phyloP scores from a whole-genome alignment of 352 stramenopile species.

The Globisporangium irregulare region DNA sequence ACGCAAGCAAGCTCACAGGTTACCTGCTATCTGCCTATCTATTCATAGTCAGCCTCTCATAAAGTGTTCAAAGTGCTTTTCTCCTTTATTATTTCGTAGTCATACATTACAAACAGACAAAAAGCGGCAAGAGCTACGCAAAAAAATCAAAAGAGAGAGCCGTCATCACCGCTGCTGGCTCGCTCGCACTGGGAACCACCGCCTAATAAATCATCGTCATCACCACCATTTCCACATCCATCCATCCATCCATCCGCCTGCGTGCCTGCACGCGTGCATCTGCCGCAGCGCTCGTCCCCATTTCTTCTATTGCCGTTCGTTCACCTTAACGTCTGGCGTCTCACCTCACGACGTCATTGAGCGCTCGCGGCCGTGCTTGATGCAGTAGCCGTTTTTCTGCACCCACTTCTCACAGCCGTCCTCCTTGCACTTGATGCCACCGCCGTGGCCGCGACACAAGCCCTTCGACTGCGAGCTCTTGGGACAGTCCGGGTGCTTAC shows the following conservation, averaged over 20 bases:
- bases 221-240: constrained; percentile 6
- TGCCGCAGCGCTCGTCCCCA: not conserved
- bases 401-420: constrained; percentile 87
- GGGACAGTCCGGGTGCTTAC: constrained; percentile 81
- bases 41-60: not conserved
- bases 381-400: constrained; percentile 89
- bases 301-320: not conserved
- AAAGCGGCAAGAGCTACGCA: not conserved
- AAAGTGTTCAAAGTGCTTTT: not conserved
- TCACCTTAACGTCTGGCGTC: not conserved
- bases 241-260: constrained; percentile 6
- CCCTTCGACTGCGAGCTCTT: constrained; percentile 86
- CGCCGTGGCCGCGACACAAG: constrained; percentile 77
- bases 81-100: not conserved
- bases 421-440: constrained; percentile 85
- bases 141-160: not conserved
- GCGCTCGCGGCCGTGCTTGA: constrained; percentile 83
- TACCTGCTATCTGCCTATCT: not conserved
- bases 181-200: not conserved
- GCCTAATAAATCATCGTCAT: constrained; percentile 18
- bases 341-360: constrained; percentile 48
- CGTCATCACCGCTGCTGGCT: no score
- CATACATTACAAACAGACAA: not conserved
- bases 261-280: no score
- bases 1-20: not conserved